Percentiles rank a stretch among this genome's conserved stretches.
Evolutionary conservation across 2,329 filamentous ascomycete genomes (phyloP).

Genomic region (Lecanicillium sp.): DNA sequence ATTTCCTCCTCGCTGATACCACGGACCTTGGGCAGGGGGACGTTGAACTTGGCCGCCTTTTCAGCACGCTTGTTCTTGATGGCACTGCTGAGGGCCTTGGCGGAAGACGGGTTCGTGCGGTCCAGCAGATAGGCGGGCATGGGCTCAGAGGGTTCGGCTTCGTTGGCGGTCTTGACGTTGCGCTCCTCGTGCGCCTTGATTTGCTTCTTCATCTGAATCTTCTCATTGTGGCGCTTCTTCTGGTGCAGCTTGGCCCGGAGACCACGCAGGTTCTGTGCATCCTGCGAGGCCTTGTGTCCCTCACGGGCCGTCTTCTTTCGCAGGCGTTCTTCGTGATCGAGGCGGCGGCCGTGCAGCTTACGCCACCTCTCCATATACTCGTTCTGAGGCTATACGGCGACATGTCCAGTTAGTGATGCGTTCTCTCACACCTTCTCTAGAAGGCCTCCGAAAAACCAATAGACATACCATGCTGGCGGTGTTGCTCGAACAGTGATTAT

Average conservation of each 20-base stretch:
- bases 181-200: conserved; percentile 94
- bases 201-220: conserved; percentile 94
- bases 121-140: conserved; percentile 92
- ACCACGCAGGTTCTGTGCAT: conserved; percentile 89
- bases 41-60: conserved; percentile 87
- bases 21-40: conserved; percentile 87
- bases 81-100: conserved; percentile 67
- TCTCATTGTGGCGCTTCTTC: conserved; percentile 91
- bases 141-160: conserved; percentile 71
- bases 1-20: conserved; percentile 92
- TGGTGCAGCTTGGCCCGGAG: conserved; percentile 88
- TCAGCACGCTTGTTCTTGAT: conserved; percentile 95
- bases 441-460: not conserved
- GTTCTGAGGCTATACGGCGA: conserved; percentile 62
- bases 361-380: conserved; percentile 61
- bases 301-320: conserved; percentile 86
- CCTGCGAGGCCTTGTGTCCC: conserved; percentile 76
- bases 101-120: conserved; percentile 50
- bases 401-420: not conserved
- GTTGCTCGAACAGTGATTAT: conserved; percentile 15
- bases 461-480: conserved; percentile 25
- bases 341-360: conserved; percentile 39
- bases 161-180: conserved; percentile 81
- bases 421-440: not conserved
- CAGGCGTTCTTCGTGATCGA: conserved; percentile 78